These are phyloP conservation scores for Vitis labrusca DNA, from an alignment of 164 flowering plant species.

Conservation along the genomic window DNA sequence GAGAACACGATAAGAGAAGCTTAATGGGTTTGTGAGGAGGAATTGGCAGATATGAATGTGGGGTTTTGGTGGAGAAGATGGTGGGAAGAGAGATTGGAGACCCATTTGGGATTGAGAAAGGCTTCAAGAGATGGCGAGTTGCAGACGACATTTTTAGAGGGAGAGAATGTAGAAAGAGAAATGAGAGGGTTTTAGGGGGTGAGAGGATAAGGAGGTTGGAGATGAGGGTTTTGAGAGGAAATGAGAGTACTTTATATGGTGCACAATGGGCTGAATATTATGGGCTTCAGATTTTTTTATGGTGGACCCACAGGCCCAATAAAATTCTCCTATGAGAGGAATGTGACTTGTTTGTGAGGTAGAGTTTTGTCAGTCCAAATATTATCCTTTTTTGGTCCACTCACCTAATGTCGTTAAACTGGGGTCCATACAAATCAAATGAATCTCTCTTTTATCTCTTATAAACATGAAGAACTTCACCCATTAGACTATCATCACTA, in stretches of 20 bases:
- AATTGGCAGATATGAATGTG: slow-evolving; percentile 24
- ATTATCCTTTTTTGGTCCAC: too few relatives aligned
- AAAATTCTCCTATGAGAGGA: too few relatives aligned
- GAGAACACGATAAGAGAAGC: slow-evolving; percentile 29
- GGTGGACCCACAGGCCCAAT: too few relatives aligned
- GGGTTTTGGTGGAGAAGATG: slow-evolving; percentile 29
- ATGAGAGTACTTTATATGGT: slow-evolving; percentile 3
- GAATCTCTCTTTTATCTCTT: too few relatives aligned
- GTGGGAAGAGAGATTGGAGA: slow-evolving; percentile 37
- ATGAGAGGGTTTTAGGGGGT: slow-evolving; percentile 11
- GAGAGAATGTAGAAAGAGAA: not conserved
- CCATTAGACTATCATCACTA: too few relatives aligned
- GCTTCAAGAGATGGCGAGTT: slow-evolving; percentile 33
- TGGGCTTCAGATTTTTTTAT: too few relatives aligned
- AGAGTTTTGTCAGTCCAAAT: too few relatives aligned
- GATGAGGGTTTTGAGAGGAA: not conserved
- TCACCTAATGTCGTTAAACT: too few relatives aligned
- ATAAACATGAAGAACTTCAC: too few relatives aligned
- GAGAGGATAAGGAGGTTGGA: slow-evolving; percentile 9
- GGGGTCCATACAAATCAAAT: too few relatives aligned
- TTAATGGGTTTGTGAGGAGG: slow-evolving; percentile 33
- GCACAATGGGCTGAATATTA: too few relatives aligned
- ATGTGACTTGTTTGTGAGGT: too few relatives aligned
- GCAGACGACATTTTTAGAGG: slow-evolving; percentile 32
- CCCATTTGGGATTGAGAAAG: slow-evolving; percentile 42